Evolutionary conservation across 2,329 filamentous ascomycete genomes (phyloP), one percentile per base, ranked within the genome.

Genomic region (Cladosporium sp.): DNA sequence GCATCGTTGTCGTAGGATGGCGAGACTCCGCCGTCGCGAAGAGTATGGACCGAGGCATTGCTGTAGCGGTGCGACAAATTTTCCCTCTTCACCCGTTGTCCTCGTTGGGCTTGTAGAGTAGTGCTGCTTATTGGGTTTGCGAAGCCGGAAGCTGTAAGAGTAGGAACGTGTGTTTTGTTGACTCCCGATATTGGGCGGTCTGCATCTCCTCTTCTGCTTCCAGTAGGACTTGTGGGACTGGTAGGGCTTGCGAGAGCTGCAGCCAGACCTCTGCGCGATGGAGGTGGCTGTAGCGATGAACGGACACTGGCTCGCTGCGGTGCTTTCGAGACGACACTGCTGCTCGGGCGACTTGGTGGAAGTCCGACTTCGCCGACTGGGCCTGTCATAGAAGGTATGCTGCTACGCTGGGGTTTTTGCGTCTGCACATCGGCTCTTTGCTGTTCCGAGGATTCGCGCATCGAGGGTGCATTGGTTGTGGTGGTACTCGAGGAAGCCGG

Each of bases 81-180:
- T 76, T 82, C 30, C 74, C 77, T 28, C 82, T 76, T 62, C 36
- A 58, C 61, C 34, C 59, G 79, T 71, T 83, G 87, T 69, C 89
- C 88, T 77, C 94, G 86, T 79, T 98, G 95, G 64, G 93, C 93
- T 80, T 98, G 94, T 60, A 98, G 83, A 77, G 92, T 90, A 77
- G 97, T 93, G 28, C 94, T 96, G 80, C 93, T 98, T 92, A 99
- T 96, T 47, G 95, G 95, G 26, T 90, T 90, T 76, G 96, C 97
- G 81, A 99, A 98, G 64, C 92, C 94, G 74, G 94, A 91, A 18
- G 92, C 90, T 36, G 34, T 64, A 63, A 99, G 82, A 1, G 91
- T 93, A 1, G 95, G 93, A 24, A 96, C 93, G 82, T 99, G 95
- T 51, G 92, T 95, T 74, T 90, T 87, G 76, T 90, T 93, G 38